These are phyloP conservation scores for Aspergillus ostianus DNA, from an alignment of 495 filamentous ascomycete species.

Conservation along the genomic window DNA sequence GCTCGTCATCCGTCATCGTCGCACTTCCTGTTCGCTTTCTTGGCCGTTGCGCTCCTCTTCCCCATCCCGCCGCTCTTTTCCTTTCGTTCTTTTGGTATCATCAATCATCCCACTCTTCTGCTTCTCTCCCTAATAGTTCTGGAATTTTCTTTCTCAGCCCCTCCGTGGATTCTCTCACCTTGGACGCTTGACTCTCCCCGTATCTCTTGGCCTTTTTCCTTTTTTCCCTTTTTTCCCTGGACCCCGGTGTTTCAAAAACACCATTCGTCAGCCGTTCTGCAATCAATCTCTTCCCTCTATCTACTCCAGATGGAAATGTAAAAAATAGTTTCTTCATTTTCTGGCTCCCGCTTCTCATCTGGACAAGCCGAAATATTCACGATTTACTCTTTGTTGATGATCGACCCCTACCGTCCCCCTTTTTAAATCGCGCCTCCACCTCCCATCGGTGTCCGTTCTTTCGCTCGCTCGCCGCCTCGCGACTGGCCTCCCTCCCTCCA, in stretches of 20 bases:
- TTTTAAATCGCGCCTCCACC: conserved; percentile 20
- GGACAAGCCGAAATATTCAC: not conserved
- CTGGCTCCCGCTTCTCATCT: not conserved
- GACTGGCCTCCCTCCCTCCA: conserved; percentile 9
- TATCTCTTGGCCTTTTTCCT: conserved; percentile 2
- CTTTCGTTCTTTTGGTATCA: not conserved
- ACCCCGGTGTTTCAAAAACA: not conserved
- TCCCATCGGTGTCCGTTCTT: conserved; percentile 4
- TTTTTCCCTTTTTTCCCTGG: conserved; percentile 3
- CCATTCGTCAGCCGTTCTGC: not conserved
- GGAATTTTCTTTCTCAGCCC: not conserved
- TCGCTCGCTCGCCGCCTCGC: conserved; percentile 14
- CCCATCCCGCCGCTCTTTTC: not conserved
- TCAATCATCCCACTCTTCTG: not conserved
- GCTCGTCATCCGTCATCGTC: not conserved
- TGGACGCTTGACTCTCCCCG: not conserved
- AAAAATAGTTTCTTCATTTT: not conserved
- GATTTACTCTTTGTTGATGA: conserved; percentile 2
- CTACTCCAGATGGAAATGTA: not conserved
- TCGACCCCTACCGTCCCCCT: conserved; percentile 21
- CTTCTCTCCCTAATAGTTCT: not conserved
- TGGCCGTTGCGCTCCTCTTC: not conserved
- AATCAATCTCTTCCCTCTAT: not conserved
- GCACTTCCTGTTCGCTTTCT: not conserved
- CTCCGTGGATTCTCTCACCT: not conserved